Conservation (phyloP, 306 rosid species). For the Oxytropis ochrocephala region DNA sequence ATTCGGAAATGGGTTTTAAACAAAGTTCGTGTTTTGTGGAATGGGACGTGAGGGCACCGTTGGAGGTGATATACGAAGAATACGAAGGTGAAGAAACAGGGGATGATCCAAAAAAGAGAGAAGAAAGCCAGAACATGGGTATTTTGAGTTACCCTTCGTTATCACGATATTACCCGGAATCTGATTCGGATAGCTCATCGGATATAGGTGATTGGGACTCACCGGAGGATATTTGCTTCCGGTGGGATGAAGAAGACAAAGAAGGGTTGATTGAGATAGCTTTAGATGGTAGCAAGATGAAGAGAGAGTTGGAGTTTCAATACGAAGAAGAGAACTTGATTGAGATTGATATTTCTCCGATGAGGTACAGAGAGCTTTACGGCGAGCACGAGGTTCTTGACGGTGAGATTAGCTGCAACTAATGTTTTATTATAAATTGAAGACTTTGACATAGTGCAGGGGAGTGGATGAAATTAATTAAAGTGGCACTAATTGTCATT, state of each 20-base stretch:
- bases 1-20: constrained; percentile 17
- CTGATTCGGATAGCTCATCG: constrained; percentile 70
- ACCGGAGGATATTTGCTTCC: constrained; percentile 31
- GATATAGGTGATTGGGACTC: constrained; percentile 43
- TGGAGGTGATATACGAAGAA: constrained; percentile 79
- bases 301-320: constrained; percentile 18
- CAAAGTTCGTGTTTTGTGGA: constrained; percentile 34
- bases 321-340: constrained; percentile 44
- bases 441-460: background rate
- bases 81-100: constrained; percentile 44
- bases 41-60: constrained; percentile 75
- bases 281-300: constrained; percentile 34
- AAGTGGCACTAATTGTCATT: too few species aligned
- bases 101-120: constrained; percentile 17
- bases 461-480: too few species aligned
- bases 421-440: constrained; percentile 19
- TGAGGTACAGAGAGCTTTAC: constrained; percentile 28
- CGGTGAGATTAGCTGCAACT: constrained; percentile 35
- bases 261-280: constrained; percentile 84
- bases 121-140: constrained; percentile 1
- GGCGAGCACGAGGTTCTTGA: constrained; percentile 20
- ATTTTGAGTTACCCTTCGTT: constrained; percentile 38
- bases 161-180: constrained; percentile 59
- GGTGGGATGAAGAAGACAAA: constrained; percentile 56
- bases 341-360: constrained; percentile 48